Evolutionary conservation across 495 filamentous ascomycete genomes (phyloP).

Genomic region (Staphylotrichum longicolle): DNA sequence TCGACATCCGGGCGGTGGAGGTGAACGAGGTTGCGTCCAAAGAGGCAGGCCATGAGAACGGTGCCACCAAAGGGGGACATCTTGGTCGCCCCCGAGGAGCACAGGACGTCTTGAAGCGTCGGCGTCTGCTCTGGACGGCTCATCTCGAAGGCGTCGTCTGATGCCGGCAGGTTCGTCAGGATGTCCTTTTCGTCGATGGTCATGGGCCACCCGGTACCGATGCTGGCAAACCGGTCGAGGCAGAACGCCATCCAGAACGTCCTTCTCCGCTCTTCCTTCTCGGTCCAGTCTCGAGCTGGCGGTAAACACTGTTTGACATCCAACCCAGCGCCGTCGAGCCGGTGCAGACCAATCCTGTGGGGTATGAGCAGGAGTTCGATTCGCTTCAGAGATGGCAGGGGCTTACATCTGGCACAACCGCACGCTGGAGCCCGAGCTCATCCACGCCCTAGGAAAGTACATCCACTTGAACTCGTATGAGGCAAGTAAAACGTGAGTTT

Average conservation of each 20-base stretch:
- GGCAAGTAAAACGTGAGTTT: conserved; percentile 76
- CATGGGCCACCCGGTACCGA: conserved; percentile 98
- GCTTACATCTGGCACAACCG: conserved; percentile 74
- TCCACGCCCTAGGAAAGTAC: conserved; percentile 96
- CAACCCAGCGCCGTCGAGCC: conserved; percentile 77
- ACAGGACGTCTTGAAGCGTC: conserved; percentile 68
- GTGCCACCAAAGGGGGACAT: conserved; percentile 80
- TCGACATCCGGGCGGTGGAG: conserved; percentile 84
- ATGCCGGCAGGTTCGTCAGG: conserved; percentile 76
- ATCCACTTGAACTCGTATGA: conserved; percentile 96
- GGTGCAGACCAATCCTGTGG: conserved; percentile 76
- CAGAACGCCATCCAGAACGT: conserved; percentile 96
- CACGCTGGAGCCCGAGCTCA: conserved; percentile 77
- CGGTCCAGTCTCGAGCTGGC: conserved; percentile 86
- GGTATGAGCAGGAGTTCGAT: conserved; percentile 14
- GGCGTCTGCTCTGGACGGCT: conserved; percentile 69
- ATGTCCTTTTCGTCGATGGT: conserved; percentile 90
- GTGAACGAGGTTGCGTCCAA: conserved; percentile 92
- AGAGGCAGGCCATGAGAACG: conserved; percentile 78
- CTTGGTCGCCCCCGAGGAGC: conserved; percentile 63
- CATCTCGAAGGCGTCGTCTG: conserved; percentile 83
- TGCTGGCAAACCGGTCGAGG: conserved; percentile 87
- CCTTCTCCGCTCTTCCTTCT: conserved; percentile 83
- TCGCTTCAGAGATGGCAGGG: background rate
- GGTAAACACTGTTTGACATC: conserved; percentile 92